phyloP scores from a whole-genome alignment of 768 basidiomycete species.

The Tremella fuciformis region DNA sequence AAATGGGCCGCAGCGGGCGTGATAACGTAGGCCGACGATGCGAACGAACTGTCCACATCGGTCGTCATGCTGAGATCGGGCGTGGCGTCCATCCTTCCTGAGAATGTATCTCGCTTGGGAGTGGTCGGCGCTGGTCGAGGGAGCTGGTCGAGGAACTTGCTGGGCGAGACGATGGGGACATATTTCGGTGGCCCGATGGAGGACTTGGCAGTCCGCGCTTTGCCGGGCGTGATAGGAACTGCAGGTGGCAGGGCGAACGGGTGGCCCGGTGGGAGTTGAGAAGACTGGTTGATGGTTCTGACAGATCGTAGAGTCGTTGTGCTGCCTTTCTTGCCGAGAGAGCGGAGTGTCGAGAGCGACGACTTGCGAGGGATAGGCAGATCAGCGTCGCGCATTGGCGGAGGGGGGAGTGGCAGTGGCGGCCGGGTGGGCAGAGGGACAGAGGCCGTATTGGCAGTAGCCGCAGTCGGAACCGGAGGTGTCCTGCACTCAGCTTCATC shows the following conservation, averaged over 20 bases:
- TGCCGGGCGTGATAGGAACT: slow-evolving; percentile 16
- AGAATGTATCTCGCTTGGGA: slow-evolving; percentile 21
- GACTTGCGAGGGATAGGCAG: slow-evolving; percentile 23
- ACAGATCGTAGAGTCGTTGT: slow-evolving; percentile 38
- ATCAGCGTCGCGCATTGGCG: slow-evolving; percentile 2
- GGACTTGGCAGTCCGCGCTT: slow-evolving; percentile 23
- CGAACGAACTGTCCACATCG: background rate
- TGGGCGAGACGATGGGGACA: slow-evolving; percentile 18
- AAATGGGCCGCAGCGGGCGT: background rate
- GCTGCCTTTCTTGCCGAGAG: slow-evolving; percentile 33
- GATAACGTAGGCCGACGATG: background rate
- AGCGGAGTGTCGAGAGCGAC: slow-evolving; percentile 36
- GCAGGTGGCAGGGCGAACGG: slow-evolving; percentile 16
- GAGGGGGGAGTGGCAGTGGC: background rate
- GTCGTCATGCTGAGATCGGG: slow-evolving; percentile 6
- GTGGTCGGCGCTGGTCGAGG: slow-evolving; percentile 32
- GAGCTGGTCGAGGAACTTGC: slow-evolving; percentile 25
- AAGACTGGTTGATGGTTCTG: background rate
- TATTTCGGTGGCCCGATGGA: slow-evolving; percentile 37
- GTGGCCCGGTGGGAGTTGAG: slow-evolving; percentile 18
- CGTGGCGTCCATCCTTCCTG: slow-evolving; percentile 3
- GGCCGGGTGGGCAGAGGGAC: background rate
- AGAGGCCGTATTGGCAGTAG: no score
- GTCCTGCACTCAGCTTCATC: no score
- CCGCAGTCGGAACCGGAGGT: no score